A percentile compares a stretch with the other conserved stretches of the same genome.
Evolutionary conservation across 345 rosid genomes (phyloP).

Genomic region (Ceriops zippeliana): DNA sequence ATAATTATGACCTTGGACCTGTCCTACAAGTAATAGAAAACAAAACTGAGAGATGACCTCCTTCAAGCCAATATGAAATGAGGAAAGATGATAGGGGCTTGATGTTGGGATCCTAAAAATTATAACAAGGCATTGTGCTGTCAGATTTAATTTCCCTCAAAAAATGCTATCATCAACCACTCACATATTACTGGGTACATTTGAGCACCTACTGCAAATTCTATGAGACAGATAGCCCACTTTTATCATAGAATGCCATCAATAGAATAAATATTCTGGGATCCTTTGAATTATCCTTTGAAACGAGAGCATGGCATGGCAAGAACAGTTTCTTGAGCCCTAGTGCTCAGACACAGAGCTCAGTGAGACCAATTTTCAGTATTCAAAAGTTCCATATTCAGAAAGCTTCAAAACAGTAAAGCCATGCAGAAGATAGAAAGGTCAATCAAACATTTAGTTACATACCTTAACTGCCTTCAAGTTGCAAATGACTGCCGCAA

Average conservation of each 20-base stretch:
- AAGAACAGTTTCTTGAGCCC: not conserved
- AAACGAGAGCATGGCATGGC: not conserved
- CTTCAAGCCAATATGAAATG: not conserved
- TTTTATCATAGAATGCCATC: no score
- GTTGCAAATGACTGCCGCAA: constrained; percentile 73
- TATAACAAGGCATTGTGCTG: not conserved
- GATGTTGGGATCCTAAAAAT: constrained; percentile 2
- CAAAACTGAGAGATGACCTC: constrained; percentile 28
- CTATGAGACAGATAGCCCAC: no score
- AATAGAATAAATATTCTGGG: no score
- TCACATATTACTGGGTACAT: no score
- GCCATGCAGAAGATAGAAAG: constrained; percentile 1
- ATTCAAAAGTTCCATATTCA: not conserved
- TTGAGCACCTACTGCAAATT: no score
- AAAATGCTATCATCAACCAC: no score
- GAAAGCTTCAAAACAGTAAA: constrained; percentile 15
- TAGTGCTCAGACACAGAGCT: not conserved
- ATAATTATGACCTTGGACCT: constrained; percentile 87
- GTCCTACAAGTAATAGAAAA: constrained; percentile 72
- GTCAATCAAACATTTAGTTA: constrained; percentile 17
- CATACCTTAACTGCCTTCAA: constrained; percentile 74
- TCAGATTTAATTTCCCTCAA: no score
- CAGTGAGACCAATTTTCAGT: constrained; percentile 8
- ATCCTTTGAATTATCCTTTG: no score
- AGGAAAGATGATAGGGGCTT: not conserved